Evolutionary conservation across 2,329 filamentous ascomycete genomes (phyloP), one percentile per base, ranked within the genome.

Genomic region (Esteya vermicola): DNA sequence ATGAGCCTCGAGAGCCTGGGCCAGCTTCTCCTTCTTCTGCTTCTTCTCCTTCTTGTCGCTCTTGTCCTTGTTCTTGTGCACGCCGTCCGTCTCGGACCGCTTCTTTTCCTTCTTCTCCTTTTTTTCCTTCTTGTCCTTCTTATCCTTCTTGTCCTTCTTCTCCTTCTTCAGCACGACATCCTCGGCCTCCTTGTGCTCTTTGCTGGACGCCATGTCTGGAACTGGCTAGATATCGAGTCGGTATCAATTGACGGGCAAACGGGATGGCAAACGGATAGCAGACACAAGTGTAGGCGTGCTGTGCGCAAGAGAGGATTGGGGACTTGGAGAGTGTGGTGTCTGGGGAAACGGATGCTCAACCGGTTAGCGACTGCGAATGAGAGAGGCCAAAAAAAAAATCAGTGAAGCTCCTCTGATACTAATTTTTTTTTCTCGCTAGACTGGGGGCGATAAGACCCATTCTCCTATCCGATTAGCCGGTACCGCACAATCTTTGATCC

Each of bases 1-100:
- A 55, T 79, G 75, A 51, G 77, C 72, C 51, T 85, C 75, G 46
- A 85, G 64, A 26, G 68, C 70, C 42, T 72, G 69, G 36, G 65
- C 71, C 45, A 72, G 73, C 73, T 82, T 82, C 51, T 83, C 77
- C 65, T 82, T 81, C 70, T 83, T 83, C 33, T 68, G 67, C 60
- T 77, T 81, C 67, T 82, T 81, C 26, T 72, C 69, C 54, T 74
- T 72, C 60, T 73, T 73, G 41, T 75, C 71, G 60, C 72, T 70
- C 56, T 71, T 68, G 47, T 47, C 50, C 58, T 75, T 74, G 48
- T 26, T 51, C 59, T 75, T 74, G 52, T 57, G 56, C 43, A 74
- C 61, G 51, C 69, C 69, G 42, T 66, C 61, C 40, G 62, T 63
- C 44, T 73, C 69, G 58, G 64, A 68, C 54, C 65, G 63, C 66